These are phyloP conservation scores for Alternaria consortialis DNA, from an alignment of 2,329 filamentous ascomycete genomes.

Conservation along the genomic window DNA sequence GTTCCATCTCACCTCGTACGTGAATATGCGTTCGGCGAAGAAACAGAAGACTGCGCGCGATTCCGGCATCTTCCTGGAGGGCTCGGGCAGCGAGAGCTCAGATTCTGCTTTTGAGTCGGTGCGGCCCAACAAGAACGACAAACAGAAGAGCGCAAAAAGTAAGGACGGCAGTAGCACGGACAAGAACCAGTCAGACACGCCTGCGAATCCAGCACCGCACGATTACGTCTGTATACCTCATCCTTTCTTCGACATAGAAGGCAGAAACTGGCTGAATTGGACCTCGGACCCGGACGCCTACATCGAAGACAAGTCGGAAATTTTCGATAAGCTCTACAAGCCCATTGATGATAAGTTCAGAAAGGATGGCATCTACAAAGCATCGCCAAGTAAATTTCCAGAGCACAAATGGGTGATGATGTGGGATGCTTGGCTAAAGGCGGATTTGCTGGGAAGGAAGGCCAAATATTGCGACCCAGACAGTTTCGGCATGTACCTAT, in stretches of 20 bases:
- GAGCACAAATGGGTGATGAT: slow-evolving; percentile 35
- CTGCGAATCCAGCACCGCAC: slow-evolving; percentile 3
- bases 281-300: slow-evolving; percentile 1
- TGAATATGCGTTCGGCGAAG: slow-evolving; percentile 23
- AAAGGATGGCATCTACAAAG: slow-evolving; percentile 9
- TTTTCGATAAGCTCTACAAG: slow-evolving; percentile 5
- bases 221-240: slow-evolving; percentile 27
- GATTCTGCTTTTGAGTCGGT: slow-evolving; percentile 11
- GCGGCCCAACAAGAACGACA: slow-evolving; percentile 5
- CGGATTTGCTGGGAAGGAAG: slow-evolving; percentile 1
- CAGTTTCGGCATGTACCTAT: slow-evolving; percentile 25
- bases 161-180: not conserved
- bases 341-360: slow-evolving; percentile 16
- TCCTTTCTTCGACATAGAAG: slow-evolving; percentile 24
- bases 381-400: slow-evolving; percentile 12
- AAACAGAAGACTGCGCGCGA: slow-evolving; percentile 15
- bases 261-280: slow-evolving; percentile 14
- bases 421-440: slow-evolving; percentile 22
- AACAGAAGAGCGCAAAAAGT: not conserved
- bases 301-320: slow-evolving; percentile 7
- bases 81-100: slow-evolving; percentile 15
- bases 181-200: not conserved
- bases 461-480: slow-evolving; percentile 26
- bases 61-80: slow-evolving; percentile 10
- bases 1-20: not conserved